A percentile compares a stretch with the other conserved stretches of the same genome.
These are phyloP conservation scores for Moricandia moricandioides DNA, from an alignment of 345 rosid genomes.

Conservation along the genomic window DNA sequence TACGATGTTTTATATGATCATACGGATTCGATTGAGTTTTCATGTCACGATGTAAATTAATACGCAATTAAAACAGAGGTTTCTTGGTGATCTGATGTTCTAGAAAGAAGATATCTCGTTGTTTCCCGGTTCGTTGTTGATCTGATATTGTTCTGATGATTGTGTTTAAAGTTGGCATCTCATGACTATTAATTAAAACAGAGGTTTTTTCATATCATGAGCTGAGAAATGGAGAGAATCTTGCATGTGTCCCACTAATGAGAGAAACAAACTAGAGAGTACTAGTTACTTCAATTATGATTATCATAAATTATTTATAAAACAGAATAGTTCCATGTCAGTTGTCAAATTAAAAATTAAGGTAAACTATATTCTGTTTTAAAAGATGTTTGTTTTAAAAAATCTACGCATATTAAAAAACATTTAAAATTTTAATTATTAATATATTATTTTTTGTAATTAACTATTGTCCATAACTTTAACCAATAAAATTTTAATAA, in stretches of 20 bases:
- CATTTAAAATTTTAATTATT: too few species aligned
- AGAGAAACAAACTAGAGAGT: background rate
- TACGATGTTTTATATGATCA: constrained; percentile 11
- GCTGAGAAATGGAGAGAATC: constrained; percentile 22
- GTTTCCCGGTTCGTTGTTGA: constrained; percentile 4
- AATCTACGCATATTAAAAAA: too few species aligned
- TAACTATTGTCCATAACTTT: too few species aligned
- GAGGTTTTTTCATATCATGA: constrained; percentile 12
- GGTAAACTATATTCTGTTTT: background rate
- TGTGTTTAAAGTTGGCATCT: constrained; percentile 7
- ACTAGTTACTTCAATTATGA: constrained; percentile 7
- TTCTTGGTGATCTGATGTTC: background rate
- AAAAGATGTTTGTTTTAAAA: too few species aligned
- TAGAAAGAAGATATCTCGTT: background rate
- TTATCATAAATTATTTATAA: background rate
- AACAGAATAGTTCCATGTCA: background rate
- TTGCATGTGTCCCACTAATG: constrained; percentile 28
- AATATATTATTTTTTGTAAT: too few species aligned
- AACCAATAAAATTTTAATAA: too few species aligned
- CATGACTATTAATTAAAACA: background rate
- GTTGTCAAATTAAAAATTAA: background rate
- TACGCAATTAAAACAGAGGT: background rate
- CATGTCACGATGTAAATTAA: background rate
- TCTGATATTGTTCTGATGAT: constrained; percentile 5
- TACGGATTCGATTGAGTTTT: background rate